These are phyloP conservation scores for Sphaerulina vaccinii DNA, from an alignment of 2,329 filamentous ascomycete species.

Conservation along the genomic window DNA sequence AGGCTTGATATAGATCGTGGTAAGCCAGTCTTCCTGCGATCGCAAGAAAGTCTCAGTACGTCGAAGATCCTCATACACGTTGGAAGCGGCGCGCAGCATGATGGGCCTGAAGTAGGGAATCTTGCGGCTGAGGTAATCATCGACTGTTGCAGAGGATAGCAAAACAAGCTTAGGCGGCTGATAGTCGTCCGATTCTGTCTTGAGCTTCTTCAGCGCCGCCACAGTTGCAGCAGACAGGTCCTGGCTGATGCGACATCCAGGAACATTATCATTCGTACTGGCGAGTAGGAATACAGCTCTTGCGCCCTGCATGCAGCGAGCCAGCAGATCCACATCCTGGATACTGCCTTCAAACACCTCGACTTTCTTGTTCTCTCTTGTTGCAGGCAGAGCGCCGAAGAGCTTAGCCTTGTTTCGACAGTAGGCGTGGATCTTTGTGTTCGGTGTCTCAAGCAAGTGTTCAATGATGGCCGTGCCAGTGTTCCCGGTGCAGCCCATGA, in stretches of 20 bases:
- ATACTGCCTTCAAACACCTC: conserved; percentile 41
- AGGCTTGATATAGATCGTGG: conserved; percentile 46
- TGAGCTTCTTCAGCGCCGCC: conserved; percentile 41
- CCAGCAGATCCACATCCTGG: conserved; percentile 41
- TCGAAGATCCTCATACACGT: conserved; percentile 42
- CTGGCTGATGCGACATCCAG: conserved; percentile 35
- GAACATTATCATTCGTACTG: conserved; percentile 33
- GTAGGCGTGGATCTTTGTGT: conserved; percentile 43
- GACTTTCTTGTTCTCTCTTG: conserved; percentile 37
- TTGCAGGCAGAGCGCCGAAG: conserved; percentile 35
- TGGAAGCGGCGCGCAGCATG: conserved; percentile 9
- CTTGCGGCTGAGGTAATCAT: conserved; percentile 37
- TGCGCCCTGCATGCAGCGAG: conserved; percentile 38
- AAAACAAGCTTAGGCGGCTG: conserved; percentile 44
- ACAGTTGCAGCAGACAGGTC: conserved; percentile 42
- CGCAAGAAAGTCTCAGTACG: conserved; percentile 42
- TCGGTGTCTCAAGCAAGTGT: conserved; percentile 38
- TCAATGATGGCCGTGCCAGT: conserved; percentile 45
- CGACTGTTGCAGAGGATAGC: conserved; percentile 46
- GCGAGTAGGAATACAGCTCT: conserved; percentile 37
- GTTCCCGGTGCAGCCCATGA: conserved; percentile 40
- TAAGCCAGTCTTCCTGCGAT: conserved; percentile 40
- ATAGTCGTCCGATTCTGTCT: conserved; percentile 21
- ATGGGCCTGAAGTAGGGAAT: conserved; percentile 35
- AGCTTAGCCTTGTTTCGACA: conserved; percentile 48